A percentile compares a stretch with the other conserved stretches of the same genome.
These are phyloP conservation scores for Nepenthes mirabilis DNA, from an alignment of 148 eudicot species.

Conservation along the genomic window DNA sequence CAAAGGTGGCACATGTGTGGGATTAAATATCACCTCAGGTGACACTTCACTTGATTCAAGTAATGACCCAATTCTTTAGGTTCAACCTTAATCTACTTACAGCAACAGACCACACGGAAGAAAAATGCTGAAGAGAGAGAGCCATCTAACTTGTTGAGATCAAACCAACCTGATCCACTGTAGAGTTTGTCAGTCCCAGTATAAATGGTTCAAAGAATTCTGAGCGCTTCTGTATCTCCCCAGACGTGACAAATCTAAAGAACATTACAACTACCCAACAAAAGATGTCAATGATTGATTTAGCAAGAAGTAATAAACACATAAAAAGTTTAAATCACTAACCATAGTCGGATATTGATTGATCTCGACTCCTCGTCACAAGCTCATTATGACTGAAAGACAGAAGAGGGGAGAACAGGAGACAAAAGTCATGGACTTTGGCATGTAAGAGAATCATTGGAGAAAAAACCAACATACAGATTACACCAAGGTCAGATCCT, in stretches of 20 bases:
- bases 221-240: slow-evolving; percentile 72
- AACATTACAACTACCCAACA: slow-evolving; percentile 82
- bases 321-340: slow-evolving; percentile 18
- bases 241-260: slow-evolving; percentile 94
- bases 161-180: slow-evolving; percentile 83
- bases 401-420: slow-evolving; percentile 8
- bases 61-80: neutral
- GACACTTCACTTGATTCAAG: too few relatives aligned
- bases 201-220: slow-evolving; percentile 95
- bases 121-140: neutral
- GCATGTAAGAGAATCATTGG: neutral
- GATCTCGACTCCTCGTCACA: slow-evolving; percentile 79
- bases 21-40: too few relatives aligned
- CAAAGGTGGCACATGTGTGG: too few relatives aligned
- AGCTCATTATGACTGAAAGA: slow-evolving; percentile 71
- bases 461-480: neutral
- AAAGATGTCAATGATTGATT: slow-evolving; percentile 13
- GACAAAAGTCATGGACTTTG: neutral
- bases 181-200: slow-evolving; percentile 65
- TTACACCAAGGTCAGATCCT: neutral
- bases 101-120: neutral
- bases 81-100: neutral
- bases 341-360: slow-evolving; percentile 86
- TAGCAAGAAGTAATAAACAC: slow-evolving; percentile 1
- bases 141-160: neutral